These are phyloP conservation scores for Thalassiosira livingstoniorum DNA, from an alignment of 352 stramenopile species.

Conservation along the genomic window DNA sequence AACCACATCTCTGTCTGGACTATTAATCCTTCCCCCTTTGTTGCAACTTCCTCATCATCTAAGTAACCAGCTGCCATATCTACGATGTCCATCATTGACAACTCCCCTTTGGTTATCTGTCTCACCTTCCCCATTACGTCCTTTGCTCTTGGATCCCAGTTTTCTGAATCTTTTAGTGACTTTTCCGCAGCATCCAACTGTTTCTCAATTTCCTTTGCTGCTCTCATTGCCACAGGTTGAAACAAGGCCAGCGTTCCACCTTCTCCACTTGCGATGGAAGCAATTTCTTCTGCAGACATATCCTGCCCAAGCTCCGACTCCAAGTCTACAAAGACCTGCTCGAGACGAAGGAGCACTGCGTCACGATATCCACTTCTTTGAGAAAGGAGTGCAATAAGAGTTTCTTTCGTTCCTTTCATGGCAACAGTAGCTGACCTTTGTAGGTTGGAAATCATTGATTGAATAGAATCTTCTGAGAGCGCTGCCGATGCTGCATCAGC, in stretches of 20 bases:
- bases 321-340: conserved; percentile 77
- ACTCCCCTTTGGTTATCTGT: conserved; percentile 77
- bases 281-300: conserved; percentile 77
- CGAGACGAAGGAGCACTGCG: conserved; percentile 73
- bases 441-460: conserved; percentile 66
- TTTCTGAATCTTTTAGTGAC: conserved; percentile 63
- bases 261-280: conserved; percentile 72
- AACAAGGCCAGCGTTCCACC: conserved; percentile 80
- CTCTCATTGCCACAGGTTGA: conserved; percentile 78
- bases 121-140: conserved; percentile 72
- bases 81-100: conserved; percentile 72
- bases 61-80: conserved; percentile 80
- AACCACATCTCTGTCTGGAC: conserved; percentile 76
- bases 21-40: conserved; percentile 73
- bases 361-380: conserved; percentile 74
- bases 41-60: conserved; percentile 80
- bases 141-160: conserved; percentile 57
- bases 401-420: conserved; percentile 77
- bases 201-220: conserved; percentile 80
- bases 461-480: conserved; percentile 58
- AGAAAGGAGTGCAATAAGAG: conserved; percentile 79
- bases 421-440: conserved; percentile 61
- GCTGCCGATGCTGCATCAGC: conserved; percentile 22
- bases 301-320: conserved; percentile 73
- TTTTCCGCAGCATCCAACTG: conserved; percentile 78